Percentiles rank a stretch among this genome's conserved stretches.
Conservation (phyloP, 257 asterid species). For the Asclepias syriaca region DNA sequence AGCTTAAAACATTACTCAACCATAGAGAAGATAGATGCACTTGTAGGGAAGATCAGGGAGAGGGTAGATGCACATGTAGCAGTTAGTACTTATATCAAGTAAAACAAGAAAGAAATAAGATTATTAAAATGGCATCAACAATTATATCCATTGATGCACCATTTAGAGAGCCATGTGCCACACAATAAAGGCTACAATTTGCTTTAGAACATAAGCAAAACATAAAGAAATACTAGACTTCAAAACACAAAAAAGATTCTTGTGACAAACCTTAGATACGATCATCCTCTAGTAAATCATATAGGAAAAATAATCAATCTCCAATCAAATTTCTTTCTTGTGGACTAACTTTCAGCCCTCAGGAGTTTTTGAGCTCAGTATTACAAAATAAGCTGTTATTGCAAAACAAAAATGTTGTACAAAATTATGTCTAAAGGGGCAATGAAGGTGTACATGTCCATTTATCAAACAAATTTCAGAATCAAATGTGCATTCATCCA, state of each 20-base stretch:
- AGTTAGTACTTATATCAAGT: not conserved
- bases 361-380: not conserved
- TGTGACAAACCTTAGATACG: not conserved
- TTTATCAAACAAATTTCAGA: not conserved
- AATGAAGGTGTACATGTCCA: not conserved
- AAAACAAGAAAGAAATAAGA: too few species aligned
- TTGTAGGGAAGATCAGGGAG: not conserved
- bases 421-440: not conserved
- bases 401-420: not conserved
- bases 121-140: not conserved
- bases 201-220: not conserved
- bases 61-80: not conserved
- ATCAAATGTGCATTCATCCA: not conserved
- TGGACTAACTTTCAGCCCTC: not conserved
- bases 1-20: not conserved
- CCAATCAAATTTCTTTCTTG: not conserved
- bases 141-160: not conserved
- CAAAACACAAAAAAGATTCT: not conserved
- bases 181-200: not conserved
- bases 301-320: not conserved
- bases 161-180: not conserved
- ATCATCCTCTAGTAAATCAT: not conserved
- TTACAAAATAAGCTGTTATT: not conserved
- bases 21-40: not conserved
- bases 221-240: not conserved